Base-by-base conservation (phyloP, 805 yeast species). In the Danielozyma ontarioensis region DNA sequence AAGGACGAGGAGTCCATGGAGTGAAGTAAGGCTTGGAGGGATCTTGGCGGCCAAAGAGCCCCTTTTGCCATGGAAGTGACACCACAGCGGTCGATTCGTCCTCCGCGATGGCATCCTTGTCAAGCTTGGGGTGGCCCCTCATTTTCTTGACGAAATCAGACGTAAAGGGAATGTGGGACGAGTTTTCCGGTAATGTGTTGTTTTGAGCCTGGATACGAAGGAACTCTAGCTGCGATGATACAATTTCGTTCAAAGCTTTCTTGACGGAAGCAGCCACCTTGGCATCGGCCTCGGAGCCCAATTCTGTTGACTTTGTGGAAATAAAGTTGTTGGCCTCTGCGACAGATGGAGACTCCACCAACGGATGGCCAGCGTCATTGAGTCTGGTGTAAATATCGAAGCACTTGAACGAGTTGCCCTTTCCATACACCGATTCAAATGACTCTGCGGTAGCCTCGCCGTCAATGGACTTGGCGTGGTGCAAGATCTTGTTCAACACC, bases 1-100 rank as follows among this genome's bases (percentile, higher is more conserved):
- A 93, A 28, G 87, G 93, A 63, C 96, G 82, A 45, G 96, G 94
- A 39, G 80, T 74, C 97, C 97, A 93, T 33, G 98, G 98, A 2
- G 97, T 87, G 69, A 90, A 93, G 62, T 82, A 93, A 3, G 89
- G 75, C 63, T 84, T 88, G 13, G 68, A 52, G 12, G 88, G 81
- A 34, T 85, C 82, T 45, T 76, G 60, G 50, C 95, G 80, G 15
- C 97, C 97, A 58, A 72, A 87, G 41, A 83, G 70, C 32, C 71
- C 68, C 36, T 70, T 70, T 61, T 87, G 95, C 89, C 93, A 85
- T 36, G 95, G 96, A 37, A 88, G 66, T 23, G 65, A 49, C 32
- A 86, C 72, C 19, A 57, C 54, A 5, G 76, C 71, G 29, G 53
- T 50, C 13, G 66, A 37, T 46, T 76, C 83, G 40, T 75, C 68